Base-by-base conservation (phyloP, 2,329 filamentous ascomycete species). In the Trichoderma hamatum region DNA sequence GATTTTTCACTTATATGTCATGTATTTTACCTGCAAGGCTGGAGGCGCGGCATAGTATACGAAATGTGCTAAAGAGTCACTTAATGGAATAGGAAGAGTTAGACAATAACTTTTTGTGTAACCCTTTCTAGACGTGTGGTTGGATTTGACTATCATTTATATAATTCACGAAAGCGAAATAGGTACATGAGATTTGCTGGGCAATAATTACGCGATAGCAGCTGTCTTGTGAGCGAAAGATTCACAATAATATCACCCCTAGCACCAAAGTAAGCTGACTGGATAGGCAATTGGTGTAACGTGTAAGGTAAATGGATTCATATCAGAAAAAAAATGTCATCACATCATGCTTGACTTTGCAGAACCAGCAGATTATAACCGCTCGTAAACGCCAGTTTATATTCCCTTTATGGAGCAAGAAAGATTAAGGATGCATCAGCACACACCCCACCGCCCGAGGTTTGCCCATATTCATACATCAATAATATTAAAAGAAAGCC, bases 401-500 rank as follows among this genome's bases (percentile, higher is more conserved):
- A 71, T 72, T 52, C 60, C 28, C 16, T 64, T 49, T 24, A 34
- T 61, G 61, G 28, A 65, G 69, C 55, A 71, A 71, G 70, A 69
- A 71, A 67, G 71, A 72, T 71, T 68, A 73, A 58, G 70, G 69
- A 70, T 68, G 71, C 70, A 72, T 76, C 72, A 71, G 70, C 74
- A 73, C 60, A 49, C n/a, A 26, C 34, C 63, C 43, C 71, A n/a
- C 32, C 71, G 70, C 71, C 70, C 72, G 69, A 74, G 68, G 55
- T 66, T 68, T 72, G 69, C 59, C 67, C 64, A 21, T 79, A 79
- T 34, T 80, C 73, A 72, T 80, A 80, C 78, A 80, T 73, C 74
- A 43, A 43, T 55, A 30, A 71, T 71, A 74, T 74, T 74, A 74
- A n/a, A 74, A 75, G 46, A 24, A 72, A 72, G 76, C 69, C 73